Evolutionary conservation across 305 asterid genomes (phyloP), one percentile per base, ranked within the genome.

Genomic region (Fraxinus angustifolia): DNA sequence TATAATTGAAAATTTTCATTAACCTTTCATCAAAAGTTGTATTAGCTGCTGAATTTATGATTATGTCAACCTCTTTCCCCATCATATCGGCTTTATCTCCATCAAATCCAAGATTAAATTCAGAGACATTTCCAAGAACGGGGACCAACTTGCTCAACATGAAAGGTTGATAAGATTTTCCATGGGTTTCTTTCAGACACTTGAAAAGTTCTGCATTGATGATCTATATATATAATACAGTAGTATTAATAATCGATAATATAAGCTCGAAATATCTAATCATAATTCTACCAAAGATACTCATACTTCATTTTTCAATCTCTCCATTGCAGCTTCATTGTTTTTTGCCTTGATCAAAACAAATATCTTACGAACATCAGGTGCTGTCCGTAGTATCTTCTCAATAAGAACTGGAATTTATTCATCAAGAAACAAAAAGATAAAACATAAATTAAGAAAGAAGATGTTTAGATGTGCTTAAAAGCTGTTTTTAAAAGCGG

Each of bases 11-110:
- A 56, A 48, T 21, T 58, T 6, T 53, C 2, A 17, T 16, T 38
- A 62, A 94, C 98, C 99, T 96, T 88, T 94, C 99, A 81, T 96
- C 96, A 35, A 96, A 96, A 67, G 98, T 90, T 80, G 98, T 95
- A 80, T 90, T 95, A 48, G 98, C 98, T 62, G 98, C 98, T 75
- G 98, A 95, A 75, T 90, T 96, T 33, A 96, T 88, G 79, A 96
- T 93, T 7, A 91, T 83, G 81, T 96, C 97, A 40, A 93, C 92
- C 82, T 96, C 94, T 80, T 89, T 85, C 28, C 89, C 85, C 56
- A 96, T 84, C 83, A 85, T 23, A 36, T 83, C 86, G 33, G 92
- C 88, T 79, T 83, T 87, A 21, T 89, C 96, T 82, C 91, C 91
- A 71, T 92, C 92, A 4, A 94, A 35, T 42, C 99, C 99, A 21